Percentiles rank a stretch among this genome's conserved stretches.
Conservation (phyloP, 73 alveolate genomes). For the Paraurostyla sp. region DNA sequence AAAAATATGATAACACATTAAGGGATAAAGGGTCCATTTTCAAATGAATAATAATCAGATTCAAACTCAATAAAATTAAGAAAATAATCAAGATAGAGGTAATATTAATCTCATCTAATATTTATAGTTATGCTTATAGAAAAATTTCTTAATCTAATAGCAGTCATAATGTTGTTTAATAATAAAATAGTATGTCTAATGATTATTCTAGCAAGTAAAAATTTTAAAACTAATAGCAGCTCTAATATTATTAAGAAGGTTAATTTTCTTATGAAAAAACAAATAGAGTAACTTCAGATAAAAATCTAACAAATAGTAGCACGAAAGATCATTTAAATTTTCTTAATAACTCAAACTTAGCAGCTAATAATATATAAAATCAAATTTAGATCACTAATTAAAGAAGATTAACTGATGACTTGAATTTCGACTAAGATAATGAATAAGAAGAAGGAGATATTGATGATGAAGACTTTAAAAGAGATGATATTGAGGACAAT, state of each 20-base stretch:
- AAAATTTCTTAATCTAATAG: constrained; percentile 28
- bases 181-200: not conserved
- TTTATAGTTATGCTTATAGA: not conserved
- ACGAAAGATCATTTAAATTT: not conserved
- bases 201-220: not conserved
- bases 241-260: not conserved
- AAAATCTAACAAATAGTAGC: not conserved
- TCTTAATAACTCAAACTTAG: not conserved
- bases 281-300: constrained; percentile 10
- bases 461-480: constrained; percentile 58
- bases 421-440: not conserved
- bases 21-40: not conserved
- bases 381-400: not conserved
- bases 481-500: not conserved
- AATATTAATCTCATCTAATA: not conserved
- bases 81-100: not conserved
- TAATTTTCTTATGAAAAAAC: not conserved
- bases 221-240: not conserved
- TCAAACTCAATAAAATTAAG: not conserved
- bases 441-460: constrained; percentile 3
- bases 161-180: constrained; percentile 6
- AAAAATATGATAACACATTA: not conserved
- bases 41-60: not conserved
- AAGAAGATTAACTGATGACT: constrained; percentile 40
- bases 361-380: not conserved